Conservation (phyloP, 2,329 filamentous ascomycete species). For the Beauveria pseudobassiana region DNA sequence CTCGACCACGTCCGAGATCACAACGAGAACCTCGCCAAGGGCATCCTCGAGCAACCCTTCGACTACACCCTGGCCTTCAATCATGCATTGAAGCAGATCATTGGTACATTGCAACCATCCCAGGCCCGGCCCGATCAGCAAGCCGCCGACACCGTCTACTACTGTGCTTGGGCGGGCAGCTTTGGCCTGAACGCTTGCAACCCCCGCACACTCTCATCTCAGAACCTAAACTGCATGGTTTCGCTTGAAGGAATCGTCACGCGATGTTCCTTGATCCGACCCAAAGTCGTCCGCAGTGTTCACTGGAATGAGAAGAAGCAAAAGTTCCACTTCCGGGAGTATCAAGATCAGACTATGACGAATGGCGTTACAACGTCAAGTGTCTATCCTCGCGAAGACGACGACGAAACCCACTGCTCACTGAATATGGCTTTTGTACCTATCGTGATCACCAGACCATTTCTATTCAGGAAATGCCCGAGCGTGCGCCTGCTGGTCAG, state of each 20-base stretch:
- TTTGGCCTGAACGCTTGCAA: slow-evolving; percentile 95
- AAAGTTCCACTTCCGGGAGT: slow-evolving; percentile 83
- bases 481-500: slow-evolving; percentile 90
- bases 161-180: slow-evolving; percentile 93
- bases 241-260: slow-evolving; percentile 97
- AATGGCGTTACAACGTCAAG: slow-evolving; percentile 82
- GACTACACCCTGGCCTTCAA: slow-evolving; percentile 87
- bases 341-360: slow-evolving; percentile 96
- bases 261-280: slow-evolving; percentile 86
- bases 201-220: slow-evolving; percentile 81
- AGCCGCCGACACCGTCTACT: slow-evolving; percentile 75
- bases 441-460: slow-evolving; percentile 97
- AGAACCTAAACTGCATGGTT: slow-evolving; percentile 92
- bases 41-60: slow-evolving; percentile 77
- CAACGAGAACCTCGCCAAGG: slow-evolving; percentile 70
- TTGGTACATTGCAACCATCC: slow-evolving; percentile 64
- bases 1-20: slow-evolving; percentile 89
- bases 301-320: slow-evolving; percentile 87
- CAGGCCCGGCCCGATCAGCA: slow-evolving; percentile 64
- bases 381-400: slow-evolving; percentile 90
- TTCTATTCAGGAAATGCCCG: slow-evolving; percentile 98
- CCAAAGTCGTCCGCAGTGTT: slow-evolving; percentile 96
- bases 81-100: slow-evolving; percentile 78
- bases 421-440: slow-evolving; percentile 92
- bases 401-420: slow-evolving; percentile 83